phyloP scores from a whole-genome alignment of 2,329 filamentous ascomycete genomes.

The Cercospora sp. region DNA sequence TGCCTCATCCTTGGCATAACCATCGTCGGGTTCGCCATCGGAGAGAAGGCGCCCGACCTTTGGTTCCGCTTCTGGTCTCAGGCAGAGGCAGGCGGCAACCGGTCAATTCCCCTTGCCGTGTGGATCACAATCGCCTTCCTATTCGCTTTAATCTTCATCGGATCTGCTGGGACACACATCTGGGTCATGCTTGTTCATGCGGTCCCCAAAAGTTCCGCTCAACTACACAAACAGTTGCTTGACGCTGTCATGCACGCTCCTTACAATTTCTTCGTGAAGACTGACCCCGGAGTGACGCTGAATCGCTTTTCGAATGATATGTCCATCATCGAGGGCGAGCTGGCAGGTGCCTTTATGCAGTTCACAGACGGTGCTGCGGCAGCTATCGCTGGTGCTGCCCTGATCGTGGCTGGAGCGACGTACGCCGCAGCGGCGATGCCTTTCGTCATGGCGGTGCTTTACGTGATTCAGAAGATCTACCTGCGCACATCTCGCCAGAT shows the following conservation, averaged over 20 bases:
- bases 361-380: conserved; percentile 22
- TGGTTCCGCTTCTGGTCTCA: conserved; percentile 55
- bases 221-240: conserved; percentile 26
- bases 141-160: conserved; percentile 20
- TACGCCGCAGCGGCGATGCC: conserved; percentile 46
- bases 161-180: conserved; percentile 18
- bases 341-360: conserved; percentile 38
- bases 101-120: conserved; percentile 11
- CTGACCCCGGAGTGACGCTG: conserved; percentile 48
- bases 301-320: conserved; percentile 54
- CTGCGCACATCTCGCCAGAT: conserved; percentile 51
- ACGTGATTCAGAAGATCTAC: conserved; percentile 49
- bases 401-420: conserved; percentile 44
- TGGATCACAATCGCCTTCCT: conserved; percentile 23
- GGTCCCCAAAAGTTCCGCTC: conserved; percentile 24
- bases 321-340: conserved; percentile 48
- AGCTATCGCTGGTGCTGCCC: conserved; percentile 38
- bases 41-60: conserved; percentile 43
- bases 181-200: conserved; percentile 25
- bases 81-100: conserved; percentile 20
- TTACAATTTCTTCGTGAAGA: conserved; percentile 47
- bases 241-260: conserved; percentile 31
- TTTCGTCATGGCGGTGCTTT: conserved; percentile 41
- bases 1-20: conserved; percentile 34
- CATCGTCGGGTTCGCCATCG: conserved; percentile 39